phyloP scores from a whole-genome alignment of 768 basidiomycete genomes.

The Tylopilus plumbeoviolaceoides region DNA sequence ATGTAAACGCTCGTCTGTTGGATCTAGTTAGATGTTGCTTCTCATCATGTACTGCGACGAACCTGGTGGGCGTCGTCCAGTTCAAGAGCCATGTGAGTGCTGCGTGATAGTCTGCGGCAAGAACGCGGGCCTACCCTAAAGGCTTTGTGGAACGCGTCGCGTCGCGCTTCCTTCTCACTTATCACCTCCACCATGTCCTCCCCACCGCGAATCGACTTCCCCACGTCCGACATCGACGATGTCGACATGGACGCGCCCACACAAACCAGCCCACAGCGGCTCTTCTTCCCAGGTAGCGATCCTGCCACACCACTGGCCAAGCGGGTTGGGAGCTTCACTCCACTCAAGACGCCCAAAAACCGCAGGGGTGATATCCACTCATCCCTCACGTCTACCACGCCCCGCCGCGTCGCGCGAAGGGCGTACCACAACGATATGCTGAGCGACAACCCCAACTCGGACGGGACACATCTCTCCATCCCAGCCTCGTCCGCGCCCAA shows the following conservation, averaged over 20 bases:
- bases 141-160: conserved; percentile 46
- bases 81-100: conserved; percentile 12
- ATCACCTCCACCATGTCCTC: conserved; percentile 48
- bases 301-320: conserved; percentile 47
- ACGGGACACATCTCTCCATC: conserved; percentile 52
- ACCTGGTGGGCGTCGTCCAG: conserved; percentile 28
- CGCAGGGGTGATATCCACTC: conserved; percentile 27
- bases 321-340: conserved; percentile 23
- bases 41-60: neutral
- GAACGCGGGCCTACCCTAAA: conserved; percentile 35
- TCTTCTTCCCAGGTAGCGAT: conserved; percentile 31
- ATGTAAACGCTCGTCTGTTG: conserved; percentile 30
- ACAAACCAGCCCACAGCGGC: conserved; percentile 16
- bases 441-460: conserved; percentile 47
- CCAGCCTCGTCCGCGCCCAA: conserved; percentile 52
- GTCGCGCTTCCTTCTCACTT: conserved; percentile 33
- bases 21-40: conserved; percentile 6
- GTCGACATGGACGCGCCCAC: conserved; percentile 46
- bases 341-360: conserved; percentile 44
- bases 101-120: neutral
- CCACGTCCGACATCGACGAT: conserved; percentile 54
- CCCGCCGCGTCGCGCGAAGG: conserved; percentile 17
- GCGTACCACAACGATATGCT: conserved; percentile 21
- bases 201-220: conserved; percentile 61
- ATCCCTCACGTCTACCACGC: conserved; percentile 33